Percentiles rank a stretch among this genome's conserved stretches.
These are phyloP conservation scores for Magnusiomyces magnusii DNA, from an alignment of 1,139 yeast species.

Conservation along the genomic window DNA sequence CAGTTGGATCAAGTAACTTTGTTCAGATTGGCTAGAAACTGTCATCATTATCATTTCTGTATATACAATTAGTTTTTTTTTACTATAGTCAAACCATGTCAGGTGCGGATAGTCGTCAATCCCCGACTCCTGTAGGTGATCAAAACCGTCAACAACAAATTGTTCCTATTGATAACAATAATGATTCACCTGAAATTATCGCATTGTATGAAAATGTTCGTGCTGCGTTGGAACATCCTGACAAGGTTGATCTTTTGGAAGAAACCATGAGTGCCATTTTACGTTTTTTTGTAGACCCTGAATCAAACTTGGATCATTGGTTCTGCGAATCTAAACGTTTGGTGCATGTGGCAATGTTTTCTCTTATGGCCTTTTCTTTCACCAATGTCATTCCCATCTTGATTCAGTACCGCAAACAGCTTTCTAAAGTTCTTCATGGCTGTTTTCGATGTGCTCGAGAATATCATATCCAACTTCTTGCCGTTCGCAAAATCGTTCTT, in stretches of 20 bases:
- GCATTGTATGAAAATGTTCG: neutral
- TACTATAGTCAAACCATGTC: neutral
- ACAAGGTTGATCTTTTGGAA: neutral
- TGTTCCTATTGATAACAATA: neutral
- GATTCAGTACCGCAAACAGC: slow-evolving; percentile 16
- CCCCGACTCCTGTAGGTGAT: neutral
- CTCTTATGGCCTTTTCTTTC: slow-evolving; percentile 3
- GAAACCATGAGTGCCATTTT: neutral
- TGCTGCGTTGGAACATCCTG: neutral
- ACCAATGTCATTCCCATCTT: slow-evolving; percentile 1
- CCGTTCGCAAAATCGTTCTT: slow-evolving; percentile 11
- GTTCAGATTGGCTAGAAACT: too few relatives aligned
- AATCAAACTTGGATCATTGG: slow-evolving; percentile 1
- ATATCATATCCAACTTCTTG: slow-evolving; percentile 12
- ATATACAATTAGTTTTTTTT: too few relatives aligned
- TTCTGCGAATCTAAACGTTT: neutral
- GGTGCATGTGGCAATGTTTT: neutral
- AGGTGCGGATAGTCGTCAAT: neutral
- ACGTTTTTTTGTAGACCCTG: neutral
- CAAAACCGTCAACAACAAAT: neutral
- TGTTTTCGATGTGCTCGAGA: slow-evolving; percentile 34
- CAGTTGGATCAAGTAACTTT: too few relatives aligned
- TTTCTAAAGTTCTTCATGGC: slow-evolving; percentile 22
- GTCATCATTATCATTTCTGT: too few relatives aligned
- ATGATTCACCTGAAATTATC: neutral